Conservation (phyloP, 2,329 filamentous ascomycete genomes). For the Colletotrichum higginsianum region DNA sequence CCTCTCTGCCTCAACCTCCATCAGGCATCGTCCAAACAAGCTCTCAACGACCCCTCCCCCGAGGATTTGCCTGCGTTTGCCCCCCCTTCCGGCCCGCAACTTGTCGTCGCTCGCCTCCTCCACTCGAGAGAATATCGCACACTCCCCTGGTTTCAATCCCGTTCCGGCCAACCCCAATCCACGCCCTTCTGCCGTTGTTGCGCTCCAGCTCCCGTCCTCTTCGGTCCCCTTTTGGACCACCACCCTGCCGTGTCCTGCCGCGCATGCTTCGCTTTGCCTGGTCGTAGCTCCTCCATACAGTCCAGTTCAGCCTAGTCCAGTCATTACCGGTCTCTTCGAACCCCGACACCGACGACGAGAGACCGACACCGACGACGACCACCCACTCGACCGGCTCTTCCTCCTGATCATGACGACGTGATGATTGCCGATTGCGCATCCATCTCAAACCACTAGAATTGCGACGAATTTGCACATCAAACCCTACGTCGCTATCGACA, state of each 20-base stretch:
- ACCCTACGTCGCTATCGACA: background rate
- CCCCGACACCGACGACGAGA: constrained; percentile 28
- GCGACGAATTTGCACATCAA: background rate
- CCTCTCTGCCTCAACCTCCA: background rate
- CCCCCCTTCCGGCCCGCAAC: background rate
- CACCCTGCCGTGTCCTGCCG: background rate
- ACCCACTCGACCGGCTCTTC: constrained; percentile 5
- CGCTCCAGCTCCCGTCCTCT: background rate
- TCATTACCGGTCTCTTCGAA: constrained; percentile 20
- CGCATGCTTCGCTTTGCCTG: constrained; percentile 28
- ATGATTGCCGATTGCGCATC: constrained; percentile 27
- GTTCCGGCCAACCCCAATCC: background rate
- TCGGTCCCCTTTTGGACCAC: background rate
- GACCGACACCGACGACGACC: constrained; percentile 16
- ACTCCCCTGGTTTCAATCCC: background rate
- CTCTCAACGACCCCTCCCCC: constrained; percentile 21
- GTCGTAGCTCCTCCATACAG: constrained; percentile 13
- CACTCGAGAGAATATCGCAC: background rate
- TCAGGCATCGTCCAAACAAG: constrained; percentile 6
- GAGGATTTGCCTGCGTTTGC: background rate
- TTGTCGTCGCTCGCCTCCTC: background rate
- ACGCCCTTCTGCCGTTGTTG: constrained; percentile 1
- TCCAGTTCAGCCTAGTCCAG: constrained; percentile 15
- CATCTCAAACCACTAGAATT: constrained; percentile 19
- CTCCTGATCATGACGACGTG: constrained; percentile 32